Percentiles rank a stretch among this genome's conserved stretches.
Conservation (phyloP, 768 basidiomycete species). For the Kwoniella europaea region DNA sequence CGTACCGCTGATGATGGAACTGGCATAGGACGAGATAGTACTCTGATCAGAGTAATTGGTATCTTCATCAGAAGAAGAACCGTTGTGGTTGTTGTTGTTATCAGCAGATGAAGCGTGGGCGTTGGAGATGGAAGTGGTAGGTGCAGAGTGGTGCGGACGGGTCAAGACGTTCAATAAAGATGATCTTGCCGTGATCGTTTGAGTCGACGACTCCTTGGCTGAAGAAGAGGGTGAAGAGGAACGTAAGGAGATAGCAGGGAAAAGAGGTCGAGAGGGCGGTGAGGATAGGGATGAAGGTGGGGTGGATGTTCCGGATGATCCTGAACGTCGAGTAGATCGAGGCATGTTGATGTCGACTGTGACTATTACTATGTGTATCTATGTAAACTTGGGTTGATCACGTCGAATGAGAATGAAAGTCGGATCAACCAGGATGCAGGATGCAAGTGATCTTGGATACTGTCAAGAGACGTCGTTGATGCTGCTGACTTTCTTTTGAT, state of each 20-base stretch:
- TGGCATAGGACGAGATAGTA: slow-evolving; percentile 43
- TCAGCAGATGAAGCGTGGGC: background rate
- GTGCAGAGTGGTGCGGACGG: slow-evolving; percentile 29
- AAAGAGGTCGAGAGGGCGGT: slow-evolving; percentile 27
- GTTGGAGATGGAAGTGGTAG: slow-evolving; percentile 16
- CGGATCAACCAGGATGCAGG: background rate
- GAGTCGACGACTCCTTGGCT: slow-evolving; percentile 28
- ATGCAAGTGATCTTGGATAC: background rate
- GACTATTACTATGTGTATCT: too few species aligned
- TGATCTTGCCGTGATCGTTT: slow-evolving; percentile 33
- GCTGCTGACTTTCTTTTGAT: background rate
- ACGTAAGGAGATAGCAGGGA: slow-evolving; percentile 29
- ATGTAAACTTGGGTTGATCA: too few species aligned
- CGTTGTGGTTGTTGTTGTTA: slow-evolving; percentile 12
- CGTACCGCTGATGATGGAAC: slow-evolving; percentile 28
- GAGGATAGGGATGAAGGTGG: slow-evolving; percentile 30
- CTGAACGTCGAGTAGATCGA: slow-evolving; percentile 22
- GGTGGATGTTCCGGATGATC: slow-evolving; percentile 14
- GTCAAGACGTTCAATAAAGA: slow-evolving; percentile 52
- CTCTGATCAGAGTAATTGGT: slow-evolving; percentile 40
- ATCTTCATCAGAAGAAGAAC: slow-evolving; percentile 36
- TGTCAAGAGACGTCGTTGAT: background rate
- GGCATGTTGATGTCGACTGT: slow-evolving; percentile 4
- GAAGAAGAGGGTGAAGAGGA: slow-evolving; percentile 19
- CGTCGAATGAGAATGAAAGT: background rate